A percentile compares a stretch with the other conserved stretches of the same genome.
phyloP scores from a whole-genome alignment of 1,284 basidiomycete species.

The Trichosporon faecale region DNA sequence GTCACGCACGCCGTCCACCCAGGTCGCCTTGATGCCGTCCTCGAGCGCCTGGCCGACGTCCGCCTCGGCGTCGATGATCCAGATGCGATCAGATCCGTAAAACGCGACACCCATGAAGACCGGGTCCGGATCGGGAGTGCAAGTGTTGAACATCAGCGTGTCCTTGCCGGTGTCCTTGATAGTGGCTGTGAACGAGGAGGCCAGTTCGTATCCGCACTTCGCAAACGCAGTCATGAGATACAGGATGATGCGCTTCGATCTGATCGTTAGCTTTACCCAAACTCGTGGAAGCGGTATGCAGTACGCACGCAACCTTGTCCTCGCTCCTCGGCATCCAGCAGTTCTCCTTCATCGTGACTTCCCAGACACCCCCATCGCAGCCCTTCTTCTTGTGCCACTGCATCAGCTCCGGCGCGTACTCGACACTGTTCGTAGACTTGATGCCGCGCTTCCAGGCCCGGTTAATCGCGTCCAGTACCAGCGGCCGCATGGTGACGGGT shows the following conservation, averaged over 20 bases:
- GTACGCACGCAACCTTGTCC: slow-evolving; percentile 48
- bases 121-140: slow-evolving; percentile 45
- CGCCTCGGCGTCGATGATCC: slow-evolving; percentile 50
- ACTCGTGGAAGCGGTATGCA: neutral
- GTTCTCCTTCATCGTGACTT: slow-evolving; percentile 40
- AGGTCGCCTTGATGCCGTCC: slow-evolving; percentile 44
- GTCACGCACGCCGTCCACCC: slow-evolving; percentile 45
- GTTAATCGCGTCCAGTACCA: slow-evolving; percentile 37
- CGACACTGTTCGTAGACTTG: slow-evolving; percentile 34
- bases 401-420: slow-evolving; percentile 45
- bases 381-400: slow-evolving; percentile 42
- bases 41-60: slow-evolving; percentile 47
- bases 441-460: slow-evolving; percentile 43
- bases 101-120: slow-evolving; percentile 48
- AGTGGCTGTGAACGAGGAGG: slow-evolving; percentile 42
- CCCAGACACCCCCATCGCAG: slow-evolving; percentile 49
- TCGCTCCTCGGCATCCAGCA: slow-evolving; percentile 42
- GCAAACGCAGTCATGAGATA: slow-evolving; percentile 45
- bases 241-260: slow-evolving; percentile 47
- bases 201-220: slow-evolving; percentile 36
- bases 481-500: slow-evolving; percentile 32
- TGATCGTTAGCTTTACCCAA: slow-evolving; percentile 13
- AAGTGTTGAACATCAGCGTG: slow-evolving; percentile 39
- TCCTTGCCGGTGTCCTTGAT: slow-evolving; percentile 49
- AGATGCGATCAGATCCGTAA: slow-evolving; percentile 44